Evolutionary conservation across 345 rosid genomes (phyloP).

Genomic region (Eucalyptus brandiana): DNA sequence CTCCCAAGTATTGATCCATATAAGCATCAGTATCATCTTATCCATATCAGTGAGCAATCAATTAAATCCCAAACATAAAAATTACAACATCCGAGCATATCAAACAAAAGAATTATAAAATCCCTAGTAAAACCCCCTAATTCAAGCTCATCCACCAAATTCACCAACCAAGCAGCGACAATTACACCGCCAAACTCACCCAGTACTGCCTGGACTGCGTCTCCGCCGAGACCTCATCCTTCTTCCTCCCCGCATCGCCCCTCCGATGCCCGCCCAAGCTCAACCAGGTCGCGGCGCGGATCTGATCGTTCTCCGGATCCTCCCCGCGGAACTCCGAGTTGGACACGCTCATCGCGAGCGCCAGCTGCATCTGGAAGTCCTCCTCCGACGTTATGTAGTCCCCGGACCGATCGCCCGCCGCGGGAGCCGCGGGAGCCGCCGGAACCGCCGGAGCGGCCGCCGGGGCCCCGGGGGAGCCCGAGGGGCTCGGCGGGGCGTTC

Average conservation of each 20-base stretch:
- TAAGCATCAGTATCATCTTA: neutral
- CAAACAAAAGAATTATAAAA: neutral
- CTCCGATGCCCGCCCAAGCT: slow-evolving; percentile 57
- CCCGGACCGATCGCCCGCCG: slow-evolving; percentile 7
- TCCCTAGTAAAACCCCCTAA: neutral
- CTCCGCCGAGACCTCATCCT: slow-evolving; percentile 53
- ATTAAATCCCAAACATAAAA: neutral
- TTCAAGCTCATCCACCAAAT: neutral
- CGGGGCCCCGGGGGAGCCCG: slow-evolving; percentile 23
- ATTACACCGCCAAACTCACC: slow-evolving; percentile 40
- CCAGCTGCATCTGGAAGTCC: slow-evolving; percentile 93
- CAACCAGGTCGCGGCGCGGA: slow-evolving; percentile 69
- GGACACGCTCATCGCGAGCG: slow-evolving; percentile 92
- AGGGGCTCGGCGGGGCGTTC: slow-evolving; percentile 29
- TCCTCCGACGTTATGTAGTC: slow-evolving; percentile 86
- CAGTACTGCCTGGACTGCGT: slow-evolving; percentile 81
- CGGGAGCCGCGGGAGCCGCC: neutral
- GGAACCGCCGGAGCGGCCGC: neutral
- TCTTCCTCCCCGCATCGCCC: slow-evolving; percentile 43
- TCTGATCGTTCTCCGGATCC: slow-evolving; percentile 83
- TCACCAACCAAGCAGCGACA: neutral
- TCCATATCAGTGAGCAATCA: neutral
- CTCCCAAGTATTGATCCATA: neutral
- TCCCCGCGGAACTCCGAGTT: slow-evolving; percentile 52
- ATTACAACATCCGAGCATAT: neutral